These are phyloP conservation scores for Rubroboletus satanas DNA, from an alignment of 768 basidiomycete genomes.

Conservation along the genomic window DNA sequence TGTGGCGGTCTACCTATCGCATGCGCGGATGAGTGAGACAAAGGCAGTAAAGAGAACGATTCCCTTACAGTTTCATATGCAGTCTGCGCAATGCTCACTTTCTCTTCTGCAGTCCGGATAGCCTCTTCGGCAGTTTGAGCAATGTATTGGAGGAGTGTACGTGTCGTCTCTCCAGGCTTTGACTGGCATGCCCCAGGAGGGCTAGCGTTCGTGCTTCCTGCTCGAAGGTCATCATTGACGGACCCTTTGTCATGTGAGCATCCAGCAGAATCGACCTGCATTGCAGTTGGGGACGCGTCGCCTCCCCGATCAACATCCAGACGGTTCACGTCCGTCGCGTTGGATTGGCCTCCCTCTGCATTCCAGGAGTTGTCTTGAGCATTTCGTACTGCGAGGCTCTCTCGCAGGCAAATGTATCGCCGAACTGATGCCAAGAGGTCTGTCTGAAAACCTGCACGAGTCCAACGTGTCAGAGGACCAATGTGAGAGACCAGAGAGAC, in stretches of 20 bases:
- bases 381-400: conserved; percentile 20
- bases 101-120: conserved; percentile 67
- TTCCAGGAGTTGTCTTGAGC: not conserved
- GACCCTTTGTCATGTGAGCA: not conserved
- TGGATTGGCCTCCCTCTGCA: not conserved
- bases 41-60: not conserved
- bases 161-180: conserved; percentile 37
- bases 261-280: conserved; percentile 8
- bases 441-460: conserved; percentile 35
- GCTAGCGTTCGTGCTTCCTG: not conserved
- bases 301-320: not conserved
- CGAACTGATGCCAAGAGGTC: conserved; percentile 44
- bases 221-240: not conserved
- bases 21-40: not conserved
- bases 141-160: conserved; percentile 53
- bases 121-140: conserved; percentile 58
- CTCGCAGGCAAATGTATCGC: conserved; percentile 43
- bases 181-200: conserved; percentile 2
- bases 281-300: not conserved
- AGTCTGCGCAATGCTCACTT: conserved; percentile 69
- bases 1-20: conserved; percentile 71
- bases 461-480: conserved; percentile 1
- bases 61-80: conserved; percentile 62
- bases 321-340: not conserved
- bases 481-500: not conserved